Evolutionary conservation across 2,329 filamentous ascomycete species (phyloP), one percentile per base, ranked within the genome.

Genomic region (Cryphonectria japonica): DNA sequence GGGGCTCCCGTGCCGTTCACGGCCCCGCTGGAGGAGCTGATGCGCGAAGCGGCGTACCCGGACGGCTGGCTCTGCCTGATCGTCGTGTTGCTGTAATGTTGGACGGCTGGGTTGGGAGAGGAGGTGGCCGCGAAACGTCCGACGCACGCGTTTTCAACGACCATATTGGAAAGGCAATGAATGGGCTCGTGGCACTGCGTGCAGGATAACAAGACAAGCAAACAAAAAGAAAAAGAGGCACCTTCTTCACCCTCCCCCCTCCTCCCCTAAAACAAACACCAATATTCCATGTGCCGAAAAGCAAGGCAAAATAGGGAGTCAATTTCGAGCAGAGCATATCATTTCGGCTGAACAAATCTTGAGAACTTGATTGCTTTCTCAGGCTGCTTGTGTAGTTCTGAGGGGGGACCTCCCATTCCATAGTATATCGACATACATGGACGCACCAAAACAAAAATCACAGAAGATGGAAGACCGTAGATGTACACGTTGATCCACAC

Each of bases 31-130:
- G 92, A 94, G 77, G 95, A 98, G 63, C 80, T 99, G 71, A 92
- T 96, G 82, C 87, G 90, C 70, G 92, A 92, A 77, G 92, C 93
- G 4, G 90, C 93, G 1, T 98, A 98, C 83, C 90, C 94, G 0
- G 96, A 99, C 81, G 96, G 96, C 0, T 99, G 95, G 92, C 80
- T 97, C 37, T 93, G 94, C 80, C 81, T 98, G 59, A 92, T 94
- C 67, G 88, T 98, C 6, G 86, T 91, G 29, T 91, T 97, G 83
- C 85, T 94, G 78, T 83, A n/a, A 50, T 50, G 46, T n/a, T 50
- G 2, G 43, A 22, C 22, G 43, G 19, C 16, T 11, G 60, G 4
- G 32, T 1, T 37, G 29, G 29, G 29, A 14, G 5, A 8, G 52
- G 52, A 11, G n/a, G n/a, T 13, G n/a, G 29, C 32, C 9, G n/a